Evolutionary conservation across 441 rosid genomes (phyloP).

Genomic region (Erodium texanum): DNA sequence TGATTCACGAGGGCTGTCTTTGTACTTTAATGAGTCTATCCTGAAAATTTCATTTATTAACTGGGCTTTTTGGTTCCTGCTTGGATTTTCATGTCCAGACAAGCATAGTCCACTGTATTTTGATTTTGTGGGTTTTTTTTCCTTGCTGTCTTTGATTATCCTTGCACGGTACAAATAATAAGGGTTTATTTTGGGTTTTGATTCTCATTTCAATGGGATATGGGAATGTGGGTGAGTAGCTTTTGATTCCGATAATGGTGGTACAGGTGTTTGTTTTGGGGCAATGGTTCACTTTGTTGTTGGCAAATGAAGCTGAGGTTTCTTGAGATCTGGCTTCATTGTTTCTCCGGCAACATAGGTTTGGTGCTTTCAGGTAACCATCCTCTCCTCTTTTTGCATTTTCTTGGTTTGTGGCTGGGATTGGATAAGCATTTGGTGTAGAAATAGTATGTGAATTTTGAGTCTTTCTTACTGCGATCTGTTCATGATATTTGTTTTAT

Average conservation of each 20-base stretch:
- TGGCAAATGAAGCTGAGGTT: constrained; percentile 26
- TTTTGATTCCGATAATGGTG: constrained; percentile 17
- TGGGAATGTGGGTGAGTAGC: constrained; percentile 15
- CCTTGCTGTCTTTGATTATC: constrained; percentile 5
- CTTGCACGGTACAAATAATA: background rate
- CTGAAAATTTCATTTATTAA: background rate
- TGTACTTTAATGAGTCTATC: background rate
- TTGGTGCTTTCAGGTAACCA: constrained; percentile 4
- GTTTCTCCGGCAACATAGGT: constrained; percentile 38
- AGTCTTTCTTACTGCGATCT: background rate
- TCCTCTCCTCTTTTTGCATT: background rate
- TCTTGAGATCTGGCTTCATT: constrained; percentile 40
- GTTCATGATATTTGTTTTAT: background rate
- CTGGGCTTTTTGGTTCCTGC: background rate
- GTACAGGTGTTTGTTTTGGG: constrained; percentile 12
- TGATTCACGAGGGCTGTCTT: background rate
- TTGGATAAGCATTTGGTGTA: background rate
- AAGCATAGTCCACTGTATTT: background rate
- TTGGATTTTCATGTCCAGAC: background rate
- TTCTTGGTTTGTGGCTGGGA: background rate
- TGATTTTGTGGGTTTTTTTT: constrained; percentile 5
- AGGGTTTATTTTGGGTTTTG: constrained; percentile 11
- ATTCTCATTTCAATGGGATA: constrained; percentile 24
- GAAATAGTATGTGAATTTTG: background rate
- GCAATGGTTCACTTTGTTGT: constrained; percentile 16